Evolutionary conservation across 106 monocot genomes (phyloP), one percentile per base, ranked within the genome.

Genomic region (Platanthera guangdongensis): DNA sequence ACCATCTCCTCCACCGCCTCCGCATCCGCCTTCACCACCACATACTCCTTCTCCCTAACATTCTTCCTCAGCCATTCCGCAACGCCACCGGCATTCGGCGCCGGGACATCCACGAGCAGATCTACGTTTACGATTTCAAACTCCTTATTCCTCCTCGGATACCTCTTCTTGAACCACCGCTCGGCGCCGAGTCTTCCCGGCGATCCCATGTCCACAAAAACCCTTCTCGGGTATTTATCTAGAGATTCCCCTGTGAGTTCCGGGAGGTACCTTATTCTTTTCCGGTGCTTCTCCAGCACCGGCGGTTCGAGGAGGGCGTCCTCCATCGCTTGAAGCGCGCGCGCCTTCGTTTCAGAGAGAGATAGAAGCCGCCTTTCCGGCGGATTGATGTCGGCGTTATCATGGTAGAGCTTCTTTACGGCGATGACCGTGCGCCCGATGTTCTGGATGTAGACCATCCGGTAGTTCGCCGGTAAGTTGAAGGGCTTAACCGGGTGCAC

Each of bases 11-110:
- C 88, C 77, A 80, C 80, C 51, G 68, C 80, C 57, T 74, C 84
- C 11, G 72, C 82, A 68, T 88, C 82, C 0, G 87, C 87, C 76
- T 79, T 81, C 87, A 87, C 79, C 74, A 83, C 87, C 54, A 84
- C 81, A 13, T 78, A 87, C 57, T 86, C 83, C 63, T 81, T 81
- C 70, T 81, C 54, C 54, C 75, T 75, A 50, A 79, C 67, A 53
- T 80, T 84, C 76, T 63, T 74, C 15, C 13, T 52, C 77, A 84
- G 21, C 87, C 87, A 87, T 19, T 47, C 72, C 50, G 77, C 52
- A 7, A 79, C 60, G 59, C 68, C 87, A 7, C 47, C 75, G 18
- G 16, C 70, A 5, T 12, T 2, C 70, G 0, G 0, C 70, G 15
- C 47, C 16, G 70, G 46, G 45, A 4, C 4, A 7, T 47, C 57